A percentile compares a stretch with the other conserved stretches of the same genome.
These are phyloP conservation scores for Orbilia ellipsospora DNA, from an alignment of 2,329 filamentous ascomycete genomes.

Conservation along the genomic window DNA sequence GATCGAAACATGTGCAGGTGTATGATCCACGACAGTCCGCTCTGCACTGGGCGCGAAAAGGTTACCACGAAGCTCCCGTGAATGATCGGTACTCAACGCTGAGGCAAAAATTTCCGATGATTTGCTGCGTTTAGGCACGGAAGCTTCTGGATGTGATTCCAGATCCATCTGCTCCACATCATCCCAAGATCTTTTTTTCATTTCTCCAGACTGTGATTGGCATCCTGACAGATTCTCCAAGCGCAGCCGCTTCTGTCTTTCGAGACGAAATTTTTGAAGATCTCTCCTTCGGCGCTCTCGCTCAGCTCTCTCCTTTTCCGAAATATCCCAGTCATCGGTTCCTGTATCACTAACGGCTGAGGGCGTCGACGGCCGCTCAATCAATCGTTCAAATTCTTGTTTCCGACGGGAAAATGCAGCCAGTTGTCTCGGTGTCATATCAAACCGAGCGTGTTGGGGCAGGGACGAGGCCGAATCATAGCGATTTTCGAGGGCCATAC, in stretches of 20 bases:
- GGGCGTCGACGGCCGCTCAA: conserved; percentile 44
- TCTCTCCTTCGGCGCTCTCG: conserved; percentile 46
- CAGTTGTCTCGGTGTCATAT: conserved; percentile 49
- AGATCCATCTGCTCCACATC: conserved; percentile 13
- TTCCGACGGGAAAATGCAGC: conserved; percentile 46
- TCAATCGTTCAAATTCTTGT: conserved; percentile 41
- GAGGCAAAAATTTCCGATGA: conserved; percentile 44
- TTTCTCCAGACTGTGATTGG: not conserved
- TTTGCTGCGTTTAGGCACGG: conserved; percentile 28
- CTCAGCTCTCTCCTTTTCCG: conserved; percentile 43
- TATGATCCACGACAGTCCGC: not conserved
- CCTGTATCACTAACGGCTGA: conserved; percentile 45
- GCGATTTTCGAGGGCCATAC: conserved; percentile 35
- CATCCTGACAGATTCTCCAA: conserved; percentile 15
- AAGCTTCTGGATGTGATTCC: conserved; percentile 3
- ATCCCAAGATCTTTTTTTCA: conserved; percentile 19
- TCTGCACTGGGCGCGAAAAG: not conserved
- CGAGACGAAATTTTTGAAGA: conserved; percentile 45
- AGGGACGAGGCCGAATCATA: conserved; percentile 41
- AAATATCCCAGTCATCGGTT: conserved; percentile 34
- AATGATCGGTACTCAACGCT: conserved; percentile 16
- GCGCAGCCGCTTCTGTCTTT: conserved; percentile 36
- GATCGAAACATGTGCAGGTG: not conserved
- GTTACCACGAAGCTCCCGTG: not conserved
- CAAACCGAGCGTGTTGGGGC: conserved; percentile 37